Percentiles rank a stretch among this genome's conserved stretches.
Evolutionary conservation across 345 rosid genomes (phyloP).

Genomic region (Sonneratia caseolaris): DNA sequence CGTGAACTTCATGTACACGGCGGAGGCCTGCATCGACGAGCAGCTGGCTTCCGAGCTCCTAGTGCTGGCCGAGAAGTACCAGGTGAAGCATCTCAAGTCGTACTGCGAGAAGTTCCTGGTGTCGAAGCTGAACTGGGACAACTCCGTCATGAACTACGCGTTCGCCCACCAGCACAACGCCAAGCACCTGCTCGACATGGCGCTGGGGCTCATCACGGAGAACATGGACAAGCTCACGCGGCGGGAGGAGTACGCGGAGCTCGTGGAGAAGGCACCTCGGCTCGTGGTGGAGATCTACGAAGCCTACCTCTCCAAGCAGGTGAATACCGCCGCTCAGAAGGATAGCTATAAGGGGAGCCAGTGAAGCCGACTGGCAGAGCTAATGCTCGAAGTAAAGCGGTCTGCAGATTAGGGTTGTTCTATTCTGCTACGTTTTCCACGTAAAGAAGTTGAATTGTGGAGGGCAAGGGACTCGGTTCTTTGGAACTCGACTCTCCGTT

Average conservation of each 20-base stretch:
- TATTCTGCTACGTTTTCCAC: no score
- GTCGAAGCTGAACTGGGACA: conserved; percentile 69
- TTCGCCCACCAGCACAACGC: conserved; percentile 87
- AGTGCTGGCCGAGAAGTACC: conserved; percentile 72
- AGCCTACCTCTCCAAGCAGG: conserved; percentile 26
- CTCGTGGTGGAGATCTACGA: conserved; percentile 74
- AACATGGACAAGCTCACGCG: conserved; percentile 75
- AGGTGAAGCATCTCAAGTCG: conserved; percentile 68
- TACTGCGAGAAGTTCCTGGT: conserved; percentile 67
- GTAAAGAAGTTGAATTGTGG: no score
- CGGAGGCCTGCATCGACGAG: conserved; percentile 72
- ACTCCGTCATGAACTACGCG: conserved; percentile 59
- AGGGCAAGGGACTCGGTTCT: no score
- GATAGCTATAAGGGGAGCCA: no score
- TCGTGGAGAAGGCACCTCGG: conserved; percentile 65
- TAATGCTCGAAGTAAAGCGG: no score
- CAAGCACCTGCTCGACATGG: conserved; percentile 48
- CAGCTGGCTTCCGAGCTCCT: conserved; percentile 72
- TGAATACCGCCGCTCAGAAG: no score
- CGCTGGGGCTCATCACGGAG: conserved; percentile 52
- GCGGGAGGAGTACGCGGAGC: conserved; percentile 59
- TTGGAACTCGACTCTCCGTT: no score
- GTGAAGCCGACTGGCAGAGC: no score
- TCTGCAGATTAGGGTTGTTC: no score
- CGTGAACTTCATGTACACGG: conserved; percentile 61